Percentiles rank a stretch among this genome's conserved stretches.
Conservation (phyloP, 2,329 filamentous ascomycete species). For the Exophiala dermatitidis region DNA sequence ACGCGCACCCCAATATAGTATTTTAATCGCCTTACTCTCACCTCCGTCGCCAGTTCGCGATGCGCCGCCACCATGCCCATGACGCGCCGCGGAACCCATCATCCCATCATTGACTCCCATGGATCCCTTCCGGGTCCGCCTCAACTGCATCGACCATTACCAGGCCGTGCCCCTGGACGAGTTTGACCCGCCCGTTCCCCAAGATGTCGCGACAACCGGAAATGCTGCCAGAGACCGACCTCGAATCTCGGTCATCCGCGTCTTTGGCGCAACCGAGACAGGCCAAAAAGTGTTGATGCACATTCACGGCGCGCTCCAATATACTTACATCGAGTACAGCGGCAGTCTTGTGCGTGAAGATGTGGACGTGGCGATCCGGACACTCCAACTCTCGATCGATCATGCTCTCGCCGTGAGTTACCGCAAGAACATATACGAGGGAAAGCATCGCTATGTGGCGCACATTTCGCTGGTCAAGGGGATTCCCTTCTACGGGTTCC, state of each 20-base stretch:
- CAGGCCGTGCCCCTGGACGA: slow-evolving; percentile 64
- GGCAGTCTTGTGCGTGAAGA: slow-evolving; percentile 60
- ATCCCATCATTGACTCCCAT: slow-evolving; percentile 33
- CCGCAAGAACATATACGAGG: slow-evolving; percentile 64
- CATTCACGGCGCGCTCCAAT: slow-evolving; percentile 91
- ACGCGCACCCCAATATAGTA: too few species aligned
- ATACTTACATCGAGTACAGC: slow-evolving; percentile 82
- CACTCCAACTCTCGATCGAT: slow-evolving; percentile 79
- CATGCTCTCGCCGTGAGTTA: slow-evolving; percentile 83
- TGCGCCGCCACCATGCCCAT: slow-evolving; percentile 10
- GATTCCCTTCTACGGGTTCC: slow-evolving; percentile 89
- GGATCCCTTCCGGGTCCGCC: slow-evolving; percentile 78
- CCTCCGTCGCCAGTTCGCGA: not conserved
- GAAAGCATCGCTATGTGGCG: slow-evolving; percentile 68
- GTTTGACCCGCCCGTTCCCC: slow-evolving; percentile 72
- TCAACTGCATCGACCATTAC: slow-evolving; percentile 96
- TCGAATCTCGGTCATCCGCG: slow-evolving; percentile 75
- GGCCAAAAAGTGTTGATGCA: slow-evolving; percentile 95
- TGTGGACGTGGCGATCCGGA: slow-evolving; percentile 68
- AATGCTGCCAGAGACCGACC: slow-evolving; percentile 51
- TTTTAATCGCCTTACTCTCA: too few species aligned
- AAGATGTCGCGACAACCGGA: slow-evolving; percentile 43
- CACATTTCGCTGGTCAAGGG: slow-evolving; percentile 89
- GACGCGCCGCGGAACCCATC: slow-evolving; percentile 11
- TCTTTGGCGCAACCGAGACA: slow-evolving; percentile 88